Percentiles rank a stretch among this genome's conserved stretches.
Evolutionary conservation across 805 yeast species (phyloP).

Genomic region (Pichia exigua): DNA sequence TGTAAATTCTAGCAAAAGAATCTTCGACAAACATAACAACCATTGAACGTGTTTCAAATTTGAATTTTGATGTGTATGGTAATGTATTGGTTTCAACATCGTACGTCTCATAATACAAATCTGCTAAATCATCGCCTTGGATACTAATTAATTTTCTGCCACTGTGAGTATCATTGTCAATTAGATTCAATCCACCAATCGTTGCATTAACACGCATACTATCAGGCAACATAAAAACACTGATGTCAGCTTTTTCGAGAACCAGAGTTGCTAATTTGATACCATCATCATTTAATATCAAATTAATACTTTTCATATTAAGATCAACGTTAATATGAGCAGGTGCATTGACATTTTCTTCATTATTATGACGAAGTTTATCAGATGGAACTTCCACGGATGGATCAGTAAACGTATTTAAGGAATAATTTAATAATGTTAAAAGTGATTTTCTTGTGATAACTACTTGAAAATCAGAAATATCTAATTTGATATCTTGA

Average conservation of each 20-base stretch:
- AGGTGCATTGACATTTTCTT: conserved; percentile 52
- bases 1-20: conserved; percentile 59
- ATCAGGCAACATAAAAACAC: conserved; percentile 63
- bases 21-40: conserved; percentile 74
- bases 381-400: conserved; percentile 65
- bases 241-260: conserved; percentile 64
- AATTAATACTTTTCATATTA: conserved; percentile 61
- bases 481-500: conserved; percentile 60
- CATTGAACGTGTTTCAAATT: conserved; percentile 67
- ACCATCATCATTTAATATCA: conserved; percentile 78
- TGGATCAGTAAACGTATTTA: conserved; percentile 86
- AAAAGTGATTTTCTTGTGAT: conserved; percentile 71
- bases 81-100: conserved; percentile 44
- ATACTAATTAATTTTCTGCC: conserved; percentile 53
- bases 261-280: conserved; percentile 71
- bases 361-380: conserved; percentile 58
- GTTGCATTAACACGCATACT: conserved; percentile 63
- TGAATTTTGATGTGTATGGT: conserved; percentile 48
- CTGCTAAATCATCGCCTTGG: conserved; percentile 73
- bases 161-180: conserved; percentile 67
- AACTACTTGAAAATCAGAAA: conserved; percentile 73
- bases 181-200: conserved; percentile 70
- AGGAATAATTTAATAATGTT: conserved; percentile 68
- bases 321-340: conserved; percentile 66
- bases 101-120: conserved; percentile 75